Percentiles rank a stretch among this genome's conserved stretches.
Conservation (phyloP, 768 basidiomycete species). For the Termitomyces sp. region DNA sequence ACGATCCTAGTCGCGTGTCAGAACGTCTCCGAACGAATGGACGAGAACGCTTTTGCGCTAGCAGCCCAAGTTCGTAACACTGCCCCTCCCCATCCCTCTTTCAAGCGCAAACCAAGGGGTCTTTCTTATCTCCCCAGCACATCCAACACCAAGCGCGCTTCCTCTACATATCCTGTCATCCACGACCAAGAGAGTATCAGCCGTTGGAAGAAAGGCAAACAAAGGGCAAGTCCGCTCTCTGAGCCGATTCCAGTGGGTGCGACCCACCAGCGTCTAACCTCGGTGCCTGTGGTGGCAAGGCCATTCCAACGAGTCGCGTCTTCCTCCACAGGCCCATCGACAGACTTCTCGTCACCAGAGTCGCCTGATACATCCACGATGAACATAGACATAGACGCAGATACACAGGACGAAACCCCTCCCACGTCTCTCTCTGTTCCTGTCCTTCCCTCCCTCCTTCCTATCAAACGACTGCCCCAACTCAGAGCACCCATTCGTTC, state of each 20-base stretch:
- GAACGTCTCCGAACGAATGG: slow-evolving; percentile 31
- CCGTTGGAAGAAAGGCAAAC: slow-evolving; percentile 13
- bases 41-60: slow-evolving; percentile 24
- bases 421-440: not conserved
- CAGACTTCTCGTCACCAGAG: not conserved
- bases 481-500: not conserved
- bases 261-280: not conserved
- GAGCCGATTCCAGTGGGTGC: not conserved
- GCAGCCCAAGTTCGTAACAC: slow-evolving; percentile 7
- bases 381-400: slow-evolving; percentile 12
- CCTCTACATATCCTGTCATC: not conserved
- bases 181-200: not conserved
- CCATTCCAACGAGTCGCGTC: not conserved
- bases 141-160: slow-evolving; percentile 1
- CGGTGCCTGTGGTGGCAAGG: not conserved
- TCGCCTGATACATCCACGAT: slow-evolving; percentile 8
- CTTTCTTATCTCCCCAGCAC: not conserved
- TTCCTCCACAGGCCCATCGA: slow-evolving; percentile 8
- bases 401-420: not conserved
- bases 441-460: not conserved
- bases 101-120: slow-evolving; percentile 7
- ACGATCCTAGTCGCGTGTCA: slow-evolving; percentile 29
- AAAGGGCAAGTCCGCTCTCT: not conserved
- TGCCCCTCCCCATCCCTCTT: not conserved
- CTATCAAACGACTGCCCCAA: not conserved